A percentile compares a stretch with the other conserved stretches of the same genome.
These are phyloP conservation scores for Alternaria longipes DNA, from an alignment of 2,329 filamentous ascomycete genomes.

Conservation along the genomic window DNA sequence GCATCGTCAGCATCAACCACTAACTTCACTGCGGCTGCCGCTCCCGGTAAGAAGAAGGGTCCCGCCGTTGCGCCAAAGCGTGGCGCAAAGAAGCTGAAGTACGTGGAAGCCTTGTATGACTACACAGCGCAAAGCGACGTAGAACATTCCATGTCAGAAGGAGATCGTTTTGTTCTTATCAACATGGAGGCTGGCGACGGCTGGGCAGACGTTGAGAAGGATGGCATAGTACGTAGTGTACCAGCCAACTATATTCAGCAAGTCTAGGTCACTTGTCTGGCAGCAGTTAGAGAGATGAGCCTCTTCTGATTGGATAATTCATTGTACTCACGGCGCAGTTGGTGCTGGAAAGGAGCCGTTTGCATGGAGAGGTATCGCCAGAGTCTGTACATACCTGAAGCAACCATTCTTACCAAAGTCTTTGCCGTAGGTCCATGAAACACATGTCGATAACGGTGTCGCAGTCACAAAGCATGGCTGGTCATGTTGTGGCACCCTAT, in stretches of 20 bases:
- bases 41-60: slow-evolving; percentile 78
- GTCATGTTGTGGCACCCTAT: slow-evolving; percentile 16
- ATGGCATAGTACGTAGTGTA: slow-evolving; percentile 85
- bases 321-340: neutral
- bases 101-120: slow-evolving; percentile 92
- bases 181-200: slow-evolving; percentile 90
- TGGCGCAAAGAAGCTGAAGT: slow-evolving; percentile 91
- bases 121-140: slow-evolving; percentile 85
- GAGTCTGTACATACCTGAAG: slow-evolving; percentile 17
- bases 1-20: slow-evolving; percentile 78
- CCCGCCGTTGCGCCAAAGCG: slow-evolving; percentile 89
- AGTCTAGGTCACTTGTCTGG: slow-evolving; percentile 57
- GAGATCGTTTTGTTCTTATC: slow-evolving; percentile 89
- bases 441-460: neutral
- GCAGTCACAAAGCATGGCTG: slow-evolving; percentile 4
- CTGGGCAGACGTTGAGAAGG: slow-evolving; percentile 96
- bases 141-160: slow-evolving; percentile 90
- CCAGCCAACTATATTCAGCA: slow-evolving; percentile 92
- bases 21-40: slow-evolving; percentile 51
- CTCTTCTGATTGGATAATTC: slow-evolving; percentile 9
- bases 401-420: neutral
- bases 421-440: neutral
- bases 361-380: neutral
- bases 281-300: slow-evolving; percentile 22
- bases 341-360: neutral